Evolutionary conservation across 768 basidiomycete species (phyloP), one percentile per base, ranked within the genome.

Genomic region (Rhodotorula diobovata): DNA sequence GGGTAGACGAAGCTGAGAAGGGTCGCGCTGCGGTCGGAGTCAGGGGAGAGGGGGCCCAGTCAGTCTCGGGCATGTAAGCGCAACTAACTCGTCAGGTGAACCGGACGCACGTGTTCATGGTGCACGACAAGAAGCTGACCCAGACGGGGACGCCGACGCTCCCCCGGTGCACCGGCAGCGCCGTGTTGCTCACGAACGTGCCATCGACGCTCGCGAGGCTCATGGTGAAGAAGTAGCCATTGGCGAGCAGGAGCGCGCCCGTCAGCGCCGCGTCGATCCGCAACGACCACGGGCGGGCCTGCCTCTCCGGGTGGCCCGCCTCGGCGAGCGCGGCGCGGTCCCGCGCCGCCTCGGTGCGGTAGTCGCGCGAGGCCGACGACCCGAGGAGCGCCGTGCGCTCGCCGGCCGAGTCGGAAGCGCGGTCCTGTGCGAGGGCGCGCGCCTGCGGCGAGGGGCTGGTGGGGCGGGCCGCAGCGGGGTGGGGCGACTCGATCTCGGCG

Each of bases 121-220:
- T 48, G 55, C 67, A 59, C 11, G 48, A 48, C 35, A 69, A 35
- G 57, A 68, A 61, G n/a, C 54, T 51, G 48, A 65, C 34, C 74
- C 70, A 72, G 39, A 75, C 61, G 20, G 74, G 74, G 2, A 72
- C 12, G 54, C 71, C 71, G 60, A 68, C 63, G 35, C 67, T 66
- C 0, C 70, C 70, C 3, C 53, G 50, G 58, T 75, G 74, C 7
- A 61, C 39, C 12, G 74, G 74, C 8, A 75, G 56, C 15, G 63
- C 65, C 20, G 67, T 69, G 65, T 64, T n/a, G n/a, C 57, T 41
- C n/a, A 75, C 56, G 48, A 63, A 72, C 1, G 67, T 64, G 20
- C 25, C 28, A 50, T 61, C 66, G 58, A 75, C 48, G 41, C 59
- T 61, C 0, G 60, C 63, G 55, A 68, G 18, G 28, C 58, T 34